phyloP scores from a whole-genome alignment of 2,329 filamentous ascomycete genomes.

The Verticillium zaregamsianum region DNA sequence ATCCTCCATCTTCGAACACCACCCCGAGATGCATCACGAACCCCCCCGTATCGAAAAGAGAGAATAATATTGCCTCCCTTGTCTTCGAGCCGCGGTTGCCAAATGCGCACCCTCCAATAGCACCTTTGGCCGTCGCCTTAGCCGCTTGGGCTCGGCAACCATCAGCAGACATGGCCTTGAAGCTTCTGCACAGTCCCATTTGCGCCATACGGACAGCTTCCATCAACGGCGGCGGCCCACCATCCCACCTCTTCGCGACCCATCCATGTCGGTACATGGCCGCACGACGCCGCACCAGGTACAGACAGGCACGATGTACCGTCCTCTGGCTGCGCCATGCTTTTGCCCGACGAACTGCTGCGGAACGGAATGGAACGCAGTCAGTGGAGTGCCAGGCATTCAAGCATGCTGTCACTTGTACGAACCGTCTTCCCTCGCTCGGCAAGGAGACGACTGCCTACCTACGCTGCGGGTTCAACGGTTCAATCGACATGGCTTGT shows the following conservation, averaged over 20 bases:
- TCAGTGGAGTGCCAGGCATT: not conserved
- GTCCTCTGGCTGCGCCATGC: not conserved
- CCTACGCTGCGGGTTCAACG: not conserved
- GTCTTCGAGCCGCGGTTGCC: not conserved
- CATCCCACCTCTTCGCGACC: not conserved
- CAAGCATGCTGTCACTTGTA: not conserved
- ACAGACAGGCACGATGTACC: not conserved
- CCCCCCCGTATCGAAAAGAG: not conserved
- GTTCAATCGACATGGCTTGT: not conserved
- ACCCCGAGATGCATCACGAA: not conserved
- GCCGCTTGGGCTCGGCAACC: not conserved
- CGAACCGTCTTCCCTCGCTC: not conserved
- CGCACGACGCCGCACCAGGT: not conserved
- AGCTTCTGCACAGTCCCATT: not conserved
- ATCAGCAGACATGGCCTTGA: not conserved
- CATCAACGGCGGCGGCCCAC: not conserved
- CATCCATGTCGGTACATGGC: not conserved
- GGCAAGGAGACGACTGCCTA: not conserved
- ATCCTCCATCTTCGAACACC: not conserved
- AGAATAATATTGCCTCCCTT: not conserved
- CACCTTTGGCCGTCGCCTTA: not conserved
- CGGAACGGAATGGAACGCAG: not conserved
- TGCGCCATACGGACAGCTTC: not conserved
- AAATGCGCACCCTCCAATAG: not conserved
- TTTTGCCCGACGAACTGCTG: not conserved